Base-by-base conservation (phyloP, 495 filamentous ascomycete species). In the Aspergillus wentii region DNA sequence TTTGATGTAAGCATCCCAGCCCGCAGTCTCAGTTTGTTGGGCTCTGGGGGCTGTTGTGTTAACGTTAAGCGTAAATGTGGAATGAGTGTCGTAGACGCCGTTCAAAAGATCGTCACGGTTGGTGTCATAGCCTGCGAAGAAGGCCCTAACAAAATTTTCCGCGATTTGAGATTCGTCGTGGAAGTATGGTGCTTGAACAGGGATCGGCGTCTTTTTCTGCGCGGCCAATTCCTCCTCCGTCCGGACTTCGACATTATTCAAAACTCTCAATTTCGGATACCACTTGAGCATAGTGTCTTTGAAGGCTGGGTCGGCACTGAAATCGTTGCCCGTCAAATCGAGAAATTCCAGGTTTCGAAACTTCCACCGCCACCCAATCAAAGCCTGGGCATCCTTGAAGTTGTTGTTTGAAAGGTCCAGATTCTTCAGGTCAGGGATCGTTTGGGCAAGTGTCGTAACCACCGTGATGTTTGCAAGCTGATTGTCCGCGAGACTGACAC, bases 341-440 rank as follows among this genome's bases (percentile, higher is more conserved):
- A 96, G 69, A 35, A 88, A 85, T 44, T 94, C 76, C 3, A 96
- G 71, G 31, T 77, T 61, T 14, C 74, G 76, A 40, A 98, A 89
- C 33, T 83, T 85, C 56, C 75, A 71, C 21, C 82, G 80, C 89
- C 88, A 96, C 30, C 60, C 69, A 14, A 70, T 57, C 14, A 91
- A 52, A 0, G 69, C 57, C 11, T 75, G 70, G 1, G 80, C 47
- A 38, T 76, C 71, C 39, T 71, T 67, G 48, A 95, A 72, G 20
- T 81, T 76, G 66, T 95, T 95, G 60, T 77, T 72, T 21, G 85
- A 90, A 3, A 95, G 74, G 43, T 94, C 88, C 8, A 95, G 75
- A 36, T 92, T 86, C 52, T 88, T 82, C 38, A 96, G 61, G 43
- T 83, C 77, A 1, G 91, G 86, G 32, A 98, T 82, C 0, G 85